These are phyloP conservation scores for Eragrostis tef DNA, from an alignment of 202 grass and related monocot species.

Conservation along the genomic window DNA sequence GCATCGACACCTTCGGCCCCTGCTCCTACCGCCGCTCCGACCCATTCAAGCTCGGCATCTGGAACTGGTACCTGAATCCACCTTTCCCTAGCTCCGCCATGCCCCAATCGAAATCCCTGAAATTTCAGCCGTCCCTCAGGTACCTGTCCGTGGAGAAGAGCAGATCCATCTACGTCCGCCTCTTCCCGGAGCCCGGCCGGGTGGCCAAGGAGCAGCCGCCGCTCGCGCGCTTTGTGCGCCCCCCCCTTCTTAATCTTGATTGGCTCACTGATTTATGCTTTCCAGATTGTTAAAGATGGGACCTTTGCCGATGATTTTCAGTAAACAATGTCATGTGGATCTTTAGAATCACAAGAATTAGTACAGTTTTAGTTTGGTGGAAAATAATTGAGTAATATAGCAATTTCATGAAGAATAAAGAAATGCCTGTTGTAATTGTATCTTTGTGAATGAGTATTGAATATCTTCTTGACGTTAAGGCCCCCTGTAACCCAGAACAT, in stretches of 20 bases:
- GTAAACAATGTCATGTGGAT: background rate
- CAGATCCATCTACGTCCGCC: conserved; percentile 65
- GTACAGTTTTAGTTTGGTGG: background rate
- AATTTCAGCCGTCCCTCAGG: conserved; percentile 37
- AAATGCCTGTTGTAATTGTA: background rate
- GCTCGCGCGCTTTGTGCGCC: conserved; percentile 72
- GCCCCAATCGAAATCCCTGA: background rate
- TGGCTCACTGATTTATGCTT: background rate
- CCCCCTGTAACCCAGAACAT: background rate
- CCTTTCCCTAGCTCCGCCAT: too few relatives aligned
- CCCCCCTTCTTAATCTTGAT: background rate
- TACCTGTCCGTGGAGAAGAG: conserved; percentile 86
- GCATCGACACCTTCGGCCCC: conserved; percentile 82
- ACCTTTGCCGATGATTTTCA: conserved; percentile 8
- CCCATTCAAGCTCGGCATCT: conserved; percentile 88
- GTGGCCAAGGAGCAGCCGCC: conserved; percentile 89
- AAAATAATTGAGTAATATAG: background rate
- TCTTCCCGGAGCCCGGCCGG: conserved; percentile 85
- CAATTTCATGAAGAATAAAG: background rate
- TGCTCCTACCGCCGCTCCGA: conserved; percentile 96
- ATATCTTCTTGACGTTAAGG: conserved; percentile 11
- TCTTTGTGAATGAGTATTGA: background rate
- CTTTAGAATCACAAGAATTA: background rate
- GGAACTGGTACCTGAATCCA: conserved; percentile 47
- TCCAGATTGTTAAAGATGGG: background rate